Percentiles rank a stretch among this genome's conserved stretches.
phyloP scores from a whole-genome alignment of 192 early-diverging fungal genomes.

The Helicostylum pulchrum region DNA sequence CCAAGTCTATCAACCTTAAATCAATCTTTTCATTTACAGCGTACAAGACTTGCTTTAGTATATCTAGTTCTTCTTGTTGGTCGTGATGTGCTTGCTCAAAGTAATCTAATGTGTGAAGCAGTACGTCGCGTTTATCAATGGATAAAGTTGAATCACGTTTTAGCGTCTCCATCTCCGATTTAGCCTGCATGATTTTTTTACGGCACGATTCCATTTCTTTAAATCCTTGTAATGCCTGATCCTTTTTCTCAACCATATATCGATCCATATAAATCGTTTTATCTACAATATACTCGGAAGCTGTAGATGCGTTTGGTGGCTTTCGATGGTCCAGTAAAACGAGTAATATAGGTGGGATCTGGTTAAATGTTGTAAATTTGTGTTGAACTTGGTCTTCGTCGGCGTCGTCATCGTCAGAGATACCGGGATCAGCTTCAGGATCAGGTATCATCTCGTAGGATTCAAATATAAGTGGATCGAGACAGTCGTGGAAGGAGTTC shows the following conservation, averaged over 20 bases:
- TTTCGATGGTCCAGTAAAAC: constrained; percentile 19
- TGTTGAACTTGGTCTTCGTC: constrained; percentile 3
- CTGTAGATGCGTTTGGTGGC: not conserved
- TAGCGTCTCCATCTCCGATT: not conserved
- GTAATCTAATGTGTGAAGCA: not conserved
- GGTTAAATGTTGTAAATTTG: constrained; percentile 27
- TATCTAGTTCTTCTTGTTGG: not conserved
- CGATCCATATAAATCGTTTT: constrained; percentile 39
- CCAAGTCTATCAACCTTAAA: not conserved
- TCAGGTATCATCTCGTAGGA: not conserved
- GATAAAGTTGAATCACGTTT: not conserved
- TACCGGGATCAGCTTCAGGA: not conserved
- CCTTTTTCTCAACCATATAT: constrained; percentile 32
- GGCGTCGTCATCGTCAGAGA: not conserved
- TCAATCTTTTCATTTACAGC: not conserved
- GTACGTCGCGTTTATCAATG: not conserved
- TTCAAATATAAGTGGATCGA: constrained; percentile 34
- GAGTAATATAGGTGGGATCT: constrained; percentile 27
- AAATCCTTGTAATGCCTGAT: constrained; percentile 4
- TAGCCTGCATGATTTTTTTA: not conserved
- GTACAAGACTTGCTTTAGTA: not conserved
- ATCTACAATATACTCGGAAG: constrained; percentile 17
- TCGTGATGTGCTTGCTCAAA: not conserved
- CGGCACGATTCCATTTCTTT: constrained; percentile 11
- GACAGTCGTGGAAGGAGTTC: constrained; percentile 24